Conservation (phyloP, 305 asterid genomes). For the Fraxinus velutina region DNA sequence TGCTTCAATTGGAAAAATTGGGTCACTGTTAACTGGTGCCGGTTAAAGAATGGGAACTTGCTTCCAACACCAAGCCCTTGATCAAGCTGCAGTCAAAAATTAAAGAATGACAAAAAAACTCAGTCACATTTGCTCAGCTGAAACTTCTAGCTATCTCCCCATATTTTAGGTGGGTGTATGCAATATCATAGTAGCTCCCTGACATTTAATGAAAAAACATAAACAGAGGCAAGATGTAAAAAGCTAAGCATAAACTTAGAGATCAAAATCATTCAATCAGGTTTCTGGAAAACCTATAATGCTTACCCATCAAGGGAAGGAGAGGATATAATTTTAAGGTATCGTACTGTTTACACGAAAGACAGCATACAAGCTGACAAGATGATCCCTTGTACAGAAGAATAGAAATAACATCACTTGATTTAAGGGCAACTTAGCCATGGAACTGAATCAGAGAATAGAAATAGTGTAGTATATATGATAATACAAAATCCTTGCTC, state of each 20-base stretch:
- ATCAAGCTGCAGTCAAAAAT: conserved; percentile 60
- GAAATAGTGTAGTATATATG: neutral
- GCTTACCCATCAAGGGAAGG: neutral
- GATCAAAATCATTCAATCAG: neutral
- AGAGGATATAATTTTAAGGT: neutral
- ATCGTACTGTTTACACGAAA: neutral
- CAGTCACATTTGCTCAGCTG: neutral
- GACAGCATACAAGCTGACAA: neutral
- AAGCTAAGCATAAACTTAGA: neutral
- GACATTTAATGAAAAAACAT: neutral
- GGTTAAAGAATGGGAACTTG: conserved; percentile 80
- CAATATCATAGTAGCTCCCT: neutral
- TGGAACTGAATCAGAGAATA: neutral
- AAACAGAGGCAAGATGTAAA: neutral
- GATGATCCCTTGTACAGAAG: neutral
- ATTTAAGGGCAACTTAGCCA: neutral
- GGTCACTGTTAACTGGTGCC: conserved; percentile 81
- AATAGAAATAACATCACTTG: neutral
- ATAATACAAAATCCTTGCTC: conserved; percentile 11
- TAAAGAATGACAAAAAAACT: neutral
- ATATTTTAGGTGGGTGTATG: neutral
- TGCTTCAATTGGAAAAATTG: conserved; percentile 67
- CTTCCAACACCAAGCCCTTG: conserved; percentile 95
- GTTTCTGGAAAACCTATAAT: conserved; percentile 5
- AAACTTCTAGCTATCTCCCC: neutral